Percentiles rank a stretch among this genome's conserved stretches.
Conservation (phyloP, 2,329 filamentous ascomycete genomes). For the Pezicula rhizophila region DNA sequence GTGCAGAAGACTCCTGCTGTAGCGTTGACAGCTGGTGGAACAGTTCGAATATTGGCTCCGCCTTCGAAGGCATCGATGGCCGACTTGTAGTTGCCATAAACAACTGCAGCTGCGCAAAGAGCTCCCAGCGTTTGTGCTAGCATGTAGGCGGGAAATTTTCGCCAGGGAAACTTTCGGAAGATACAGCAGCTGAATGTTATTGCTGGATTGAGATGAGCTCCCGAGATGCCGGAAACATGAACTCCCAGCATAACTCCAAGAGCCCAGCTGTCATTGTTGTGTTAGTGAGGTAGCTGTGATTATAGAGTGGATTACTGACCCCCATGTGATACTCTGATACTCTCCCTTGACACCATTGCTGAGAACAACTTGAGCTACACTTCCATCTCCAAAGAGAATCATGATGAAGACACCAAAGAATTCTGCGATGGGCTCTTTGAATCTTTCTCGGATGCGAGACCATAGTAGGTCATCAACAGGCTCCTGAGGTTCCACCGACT, state of each 20-base stretch:
- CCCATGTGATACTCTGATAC: not conserved
- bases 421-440: conserved; percentile 56
- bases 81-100: conserved; percentile 56
- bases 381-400: conserved; percentile 63
- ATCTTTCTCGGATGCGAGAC: conserved; percentile 42
- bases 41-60: conserved; percentile 50
- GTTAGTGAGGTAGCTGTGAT: not conserved
- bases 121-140: conserved; percentile 59
- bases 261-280: not conserved
- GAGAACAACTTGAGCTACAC: conserved; percentile 61
- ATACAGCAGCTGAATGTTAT: conserved; percentile 63
- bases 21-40: conserved; percentile 35
- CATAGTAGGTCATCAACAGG: conserved; percentile 34
- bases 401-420: conserved; percentile 63
- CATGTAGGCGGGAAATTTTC: conserved; percentile 59
- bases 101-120: conserved; percentile 45
- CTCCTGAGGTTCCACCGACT: not conserved
- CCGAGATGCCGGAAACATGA: conserved; percentile 57
- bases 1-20: conserved; percentile 66
- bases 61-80: conserved; percentile 61
- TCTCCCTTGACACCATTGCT: conserved; percentile 27
- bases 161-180: conserved; percentile 60
- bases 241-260: conserved; percentile 64
- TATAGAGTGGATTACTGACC: not conserved
- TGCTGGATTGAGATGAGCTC: conserved; percentile 61